Base-by-base conservation (phyloP, 441 rosid species). In the Eruca vesicaria region DNA sequence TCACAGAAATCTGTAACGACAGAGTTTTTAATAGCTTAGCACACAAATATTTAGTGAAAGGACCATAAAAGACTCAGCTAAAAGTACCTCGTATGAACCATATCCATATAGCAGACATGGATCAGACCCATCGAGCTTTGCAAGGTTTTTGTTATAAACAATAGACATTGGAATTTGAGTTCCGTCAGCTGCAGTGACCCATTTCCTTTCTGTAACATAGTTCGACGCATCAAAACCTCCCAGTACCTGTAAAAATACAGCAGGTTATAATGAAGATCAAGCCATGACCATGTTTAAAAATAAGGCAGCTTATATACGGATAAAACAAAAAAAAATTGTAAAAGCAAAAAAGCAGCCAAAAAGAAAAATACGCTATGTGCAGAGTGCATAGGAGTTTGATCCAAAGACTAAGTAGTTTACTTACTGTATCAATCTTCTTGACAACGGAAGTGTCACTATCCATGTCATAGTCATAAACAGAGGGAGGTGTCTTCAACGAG, bases 21-120 rank as follows among this genome's bases (percentile, higher is more conserved):
- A n/a, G 60, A 28, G 32, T 20, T 76, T 2, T 29, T 55, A 6
- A 55, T 43, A 73, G 78, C 43, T 78, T 32, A 62, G 74, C 33
- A 23, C 3, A 23, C 7, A 55, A 52, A 53, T 2, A 67, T 41
- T 2, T 15, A 50, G n/a, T 65, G 10, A 71, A 71, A 8, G 19
- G 14, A 58, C 65, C 35, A 48, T 59, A 59, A 66, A 45, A 72
- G n/a, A 53, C 41, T 72, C 23, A 38, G 32, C 66, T 74, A 50
- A 75, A 23, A 76, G 26, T 88, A 95, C 98, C 99, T 92, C 98
- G 68, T 95, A 95, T 36, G 99, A 89, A 78, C 99, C 99, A 82
- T 95, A 95, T 57, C 98, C 99, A 73, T 92, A 86, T 35, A 95
- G 97, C 79, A 89, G 75, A 45, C 90, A 67, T 1, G 94, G 96